phyloP scores from a whole-genome alignment of 2,329 filamentous ascomycete genomes.

The Exophiala calicioides region DNA sequence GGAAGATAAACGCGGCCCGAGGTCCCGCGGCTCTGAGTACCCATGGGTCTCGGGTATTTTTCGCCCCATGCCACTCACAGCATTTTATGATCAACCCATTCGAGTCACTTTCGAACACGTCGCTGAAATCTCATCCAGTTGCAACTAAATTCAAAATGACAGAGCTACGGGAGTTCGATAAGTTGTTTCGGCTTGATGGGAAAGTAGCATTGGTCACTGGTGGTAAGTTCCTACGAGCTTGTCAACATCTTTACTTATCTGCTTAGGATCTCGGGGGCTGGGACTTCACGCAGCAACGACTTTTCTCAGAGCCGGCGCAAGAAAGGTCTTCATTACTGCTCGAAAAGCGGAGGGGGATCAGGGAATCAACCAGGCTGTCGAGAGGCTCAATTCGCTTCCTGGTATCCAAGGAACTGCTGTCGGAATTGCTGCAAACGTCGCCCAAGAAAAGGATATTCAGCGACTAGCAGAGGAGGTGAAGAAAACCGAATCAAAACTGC shows the following conservation, averaged over 20 bases:
- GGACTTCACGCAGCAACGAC: conserved; percentile 43
- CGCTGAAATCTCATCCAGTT: too few species aligned
- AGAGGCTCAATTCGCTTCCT: too few species aligned
- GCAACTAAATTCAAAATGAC: too few species aligned
- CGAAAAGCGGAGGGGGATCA: conserved; percentile 43
- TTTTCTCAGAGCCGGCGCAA: conserved; percentile 43
- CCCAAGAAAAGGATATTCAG: conserved; percentile 39
- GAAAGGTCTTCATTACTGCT: conserved; percentile 42
- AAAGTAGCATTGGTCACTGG: conserved; percentile 24
- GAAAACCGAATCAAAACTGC: conserved; percentile 34
- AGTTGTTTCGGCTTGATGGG: conserved; percentile 18
- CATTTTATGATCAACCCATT: too few species aligned
- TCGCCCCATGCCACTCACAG: too few species aligned
- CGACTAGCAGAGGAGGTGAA: conserved; percentile 38
- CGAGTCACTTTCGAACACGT: too few species aligned
- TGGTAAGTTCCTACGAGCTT: conserved; percentile 4
- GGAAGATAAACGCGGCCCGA: too few species aligned
- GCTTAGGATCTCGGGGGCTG: conserved; percentile 43
- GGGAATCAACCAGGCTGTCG: too few species aligned
- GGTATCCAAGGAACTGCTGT: too few species aligned
- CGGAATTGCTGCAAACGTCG: conserved; percentile 42
- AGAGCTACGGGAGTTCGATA: conserved; percentile 14
- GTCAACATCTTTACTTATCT: not conserved
- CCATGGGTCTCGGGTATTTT: too few species aligned
- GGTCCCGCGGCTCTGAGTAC: too few species aligned